Percentiles rank a stretch among this genome's conserved stretches.
Conservation (phyloP, 305 asterid genomes). For the Fraxinus platypoda region DNA sequence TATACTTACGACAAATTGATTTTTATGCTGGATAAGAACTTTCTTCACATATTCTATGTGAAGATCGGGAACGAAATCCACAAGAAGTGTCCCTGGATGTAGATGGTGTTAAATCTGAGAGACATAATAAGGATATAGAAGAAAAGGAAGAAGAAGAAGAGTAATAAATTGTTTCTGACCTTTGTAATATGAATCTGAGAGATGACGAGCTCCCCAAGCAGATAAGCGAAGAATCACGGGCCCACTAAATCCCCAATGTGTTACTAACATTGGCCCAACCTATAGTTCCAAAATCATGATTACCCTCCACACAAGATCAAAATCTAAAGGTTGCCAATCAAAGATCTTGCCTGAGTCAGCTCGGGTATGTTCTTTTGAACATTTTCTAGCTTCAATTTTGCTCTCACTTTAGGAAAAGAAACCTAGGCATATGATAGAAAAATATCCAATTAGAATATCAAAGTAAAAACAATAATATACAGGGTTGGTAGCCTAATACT, state of each 20-base stretch:
- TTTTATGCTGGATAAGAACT: constrained; percentile 58
- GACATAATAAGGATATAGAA: constrained; percentile 2
- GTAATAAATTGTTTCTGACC: constrained; percentile 38
- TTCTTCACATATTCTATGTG: constrained; percentile 66
- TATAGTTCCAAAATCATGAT: constrained; percentile 34
- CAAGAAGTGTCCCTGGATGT: constrained; percentile 60
- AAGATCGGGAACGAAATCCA: constrained; percentile 83
- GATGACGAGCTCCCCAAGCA: constrained; percentile 96
- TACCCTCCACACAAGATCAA: constrained; percentile 16
- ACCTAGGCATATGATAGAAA: constrained; percentile 43
- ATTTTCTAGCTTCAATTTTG: constrained; percentile 61
- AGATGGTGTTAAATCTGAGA: constrained; percentile 26
- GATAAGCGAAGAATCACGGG: constrained; percentile 90
- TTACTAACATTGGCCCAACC: constrained; percentile 91
- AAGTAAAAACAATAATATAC: background rate
- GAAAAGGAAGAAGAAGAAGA: constrained; percentile 4
- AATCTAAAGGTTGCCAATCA: constrained; percentile 16
- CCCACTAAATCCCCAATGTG: constrained; percentile 98
- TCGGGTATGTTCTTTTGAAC: constrained; percentile 60
- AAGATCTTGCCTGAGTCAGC: constrained; percentile 74
- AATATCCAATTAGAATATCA: background rate
- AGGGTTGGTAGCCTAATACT: background rate
- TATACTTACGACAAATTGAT: constrained; percentile 55
- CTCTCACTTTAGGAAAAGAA: constrained; percentile 75
- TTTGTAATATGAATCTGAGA: constrained; percentile 66